phyloP scores from a whole-genome alignment of 1,139 yeast species.

The Debaryomyces sp. region DNA sequence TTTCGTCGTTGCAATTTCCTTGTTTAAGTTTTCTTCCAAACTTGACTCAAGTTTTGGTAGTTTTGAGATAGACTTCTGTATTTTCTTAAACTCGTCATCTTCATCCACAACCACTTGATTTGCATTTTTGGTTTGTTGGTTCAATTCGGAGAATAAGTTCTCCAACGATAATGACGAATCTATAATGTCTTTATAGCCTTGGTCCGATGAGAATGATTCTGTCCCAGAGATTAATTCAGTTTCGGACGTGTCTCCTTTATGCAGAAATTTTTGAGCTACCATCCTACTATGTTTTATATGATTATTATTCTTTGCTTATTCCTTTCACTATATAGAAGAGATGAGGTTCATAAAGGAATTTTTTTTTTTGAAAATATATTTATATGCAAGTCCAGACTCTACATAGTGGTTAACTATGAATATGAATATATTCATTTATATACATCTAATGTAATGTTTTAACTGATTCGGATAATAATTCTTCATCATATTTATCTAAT shows the following conservation, averaged over 20 bases:
- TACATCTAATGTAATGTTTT: background rate
- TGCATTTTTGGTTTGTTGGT: constrained; percentile 21
- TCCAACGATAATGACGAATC: constrained; percentile 22
- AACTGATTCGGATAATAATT: constrained; percentile 18
- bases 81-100: constrained; percentile 28
- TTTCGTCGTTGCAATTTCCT: constrained; percentile 15
- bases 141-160: constrained; percentile 36
- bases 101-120: constrained; percentile 7
- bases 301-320: background rate
- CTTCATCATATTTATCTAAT: constrained; percentile 37
- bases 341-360: constrained; percentile 3
- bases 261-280: background rate
- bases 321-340: background rate
- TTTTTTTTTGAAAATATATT: constrained; percentile 1
- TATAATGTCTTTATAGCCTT: constrained; percentile 5
- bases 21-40: constrained; percentile 26
- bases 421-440: background rate
- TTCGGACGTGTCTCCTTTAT: constrained; percentile 15
- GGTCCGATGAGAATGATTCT: constrained; percentile 16
- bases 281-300: background rate
- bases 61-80: constrained; percentile 31
- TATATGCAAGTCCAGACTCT: constrained; percentile 2
- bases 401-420: background rate
- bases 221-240: constrained; percentile 18
- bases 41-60: constrained; percentile 42